phyloP scores from a whole-genome alignment of 768 basidiomycete genomes.

The Boletus sp. region DNA sequence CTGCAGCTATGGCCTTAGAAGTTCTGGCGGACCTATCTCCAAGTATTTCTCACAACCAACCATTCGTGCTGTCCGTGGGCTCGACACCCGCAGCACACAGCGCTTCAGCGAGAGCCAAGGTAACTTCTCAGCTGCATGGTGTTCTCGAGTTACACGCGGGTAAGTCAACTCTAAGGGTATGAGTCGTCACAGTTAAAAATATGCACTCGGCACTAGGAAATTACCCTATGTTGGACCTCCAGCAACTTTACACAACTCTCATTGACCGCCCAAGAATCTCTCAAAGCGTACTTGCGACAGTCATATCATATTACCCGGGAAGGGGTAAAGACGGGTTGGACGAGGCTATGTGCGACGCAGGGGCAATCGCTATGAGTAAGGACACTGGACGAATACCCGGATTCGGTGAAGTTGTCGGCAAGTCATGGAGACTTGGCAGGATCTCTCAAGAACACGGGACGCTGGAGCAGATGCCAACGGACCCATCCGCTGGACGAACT shows the following conservation, averaged over 20 bases:
- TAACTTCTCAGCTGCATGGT: conserved; percentile 53
- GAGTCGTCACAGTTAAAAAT: background rate
- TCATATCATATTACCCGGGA: conserved; percentile 78
- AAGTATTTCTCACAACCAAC: conserved; percentile 35
- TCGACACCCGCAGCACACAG: conserved; percentile 89
- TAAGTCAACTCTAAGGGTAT: conserved; percentile 25
- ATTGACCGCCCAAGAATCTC: conserved; percentile 57
- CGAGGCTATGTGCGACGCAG: conserved; percentile 82
- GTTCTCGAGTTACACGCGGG: conserved; percentile 76
- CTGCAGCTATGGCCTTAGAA: conserved; percentile 55
- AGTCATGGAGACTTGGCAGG: conserved; percentile 60
- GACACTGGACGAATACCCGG: conserved; percentile 73
- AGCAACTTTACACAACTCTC: conserved; percentile 75
- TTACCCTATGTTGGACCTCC: conserved; percentile 81
- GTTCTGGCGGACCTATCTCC: conserved; percentile 40
- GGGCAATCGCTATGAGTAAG: conserved; percentile 84
- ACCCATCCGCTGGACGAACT: conserved; percentile 7
- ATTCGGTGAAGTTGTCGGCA: conserved; percentile 70
- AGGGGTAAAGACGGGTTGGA: conserved; percentile 59
- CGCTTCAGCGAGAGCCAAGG: conserved; percentile 51
- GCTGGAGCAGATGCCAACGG: conserved; percentile 40
- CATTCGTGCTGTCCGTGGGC: conserved; percentile 76
- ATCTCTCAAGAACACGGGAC: conserved; percentile 82
- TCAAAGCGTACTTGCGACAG: conserved; percentile 66
- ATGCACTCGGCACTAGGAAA: conserved; percentile 48